Base-by-base conservation (phyloP, 2,329 filamentous ascomycete genomes). In the Talaromyces sp. region DNA sequence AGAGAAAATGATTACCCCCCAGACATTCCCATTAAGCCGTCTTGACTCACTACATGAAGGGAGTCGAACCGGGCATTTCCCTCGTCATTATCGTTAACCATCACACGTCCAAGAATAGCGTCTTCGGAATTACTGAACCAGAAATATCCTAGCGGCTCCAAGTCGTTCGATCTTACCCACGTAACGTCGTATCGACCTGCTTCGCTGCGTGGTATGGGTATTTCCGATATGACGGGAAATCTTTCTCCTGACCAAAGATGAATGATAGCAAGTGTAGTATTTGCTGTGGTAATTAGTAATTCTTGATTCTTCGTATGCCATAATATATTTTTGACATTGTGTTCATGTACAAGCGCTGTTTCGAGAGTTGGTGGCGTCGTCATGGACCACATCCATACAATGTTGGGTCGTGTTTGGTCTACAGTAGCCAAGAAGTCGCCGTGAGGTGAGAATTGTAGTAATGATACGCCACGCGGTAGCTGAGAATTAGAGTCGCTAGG, bases 331-430 rank as follows among this genome's bases (percentile, higher is more conserved):
- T 73, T 73, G 33, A 80, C 73, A 3, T 72, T 69, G 42, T 77
- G 73, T 52, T 79, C 77, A 57, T 80, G 78, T 18, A 80, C 74
- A 1, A 80, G 63, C 5, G 71, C 71, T n/a, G 77, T 76, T 6
- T 69, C 59, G 8, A 77, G 67, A 6, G 60, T 67, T 2, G 72
- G 68, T 0, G 69, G 67, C 3, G 56, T 62, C 37, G 72, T 69
- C 55, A 79, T 56, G 5, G 73, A 72, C 78, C 79, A 80, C 63
- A 81, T 75, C 78, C 79, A 81, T 21, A 78, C 72, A 18, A 80
- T 76, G 61, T 79, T 78, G 14, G 78, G 75, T 7, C 75, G 71
- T 23, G 69, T 69, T n/a, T 76, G 73, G 60, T 77, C 74, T 40
- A 76, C 71, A 2, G 75, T 78, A 9, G 75, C 77, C 14, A 80